Base-by-base conservation (phyloP, 2,329 filamentous ascomycete genomes). In the Stachybotrys chartarum region DNA sequence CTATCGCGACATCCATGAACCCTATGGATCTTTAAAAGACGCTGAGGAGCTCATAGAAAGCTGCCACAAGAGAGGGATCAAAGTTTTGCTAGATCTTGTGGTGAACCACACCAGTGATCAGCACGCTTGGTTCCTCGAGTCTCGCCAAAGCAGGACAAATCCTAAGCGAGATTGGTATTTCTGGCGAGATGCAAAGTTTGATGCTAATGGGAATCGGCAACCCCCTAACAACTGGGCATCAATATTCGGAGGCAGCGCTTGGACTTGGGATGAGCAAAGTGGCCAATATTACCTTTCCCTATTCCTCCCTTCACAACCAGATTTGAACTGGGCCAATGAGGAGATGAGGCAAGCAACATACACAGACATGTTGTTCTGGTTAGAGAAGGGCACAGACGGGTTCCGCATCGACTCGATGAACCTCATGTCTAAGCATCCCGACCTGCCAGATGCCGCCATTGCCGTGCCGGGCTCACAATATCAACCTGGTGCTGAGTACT, bases 251-350 rank as follows among this genome's bases (percentile, higher is more conserved):
- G 73, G 72, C 51, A 65, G 64, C 44, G 32, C 39, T 0, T 89
- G 86, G 86, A 74, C 83, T 48, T 91, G 80, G 70, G 86, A 90
- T 61, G 81, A 86, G 57, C 66, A 71, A 7, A 88, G 85, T 0
- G 75, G 78, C 48, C 84, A 91, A 69, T 91, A 89, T 68, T 91
- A 89, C 63, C 79, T 91, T 1, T 82, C 86, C 51, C 76, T 92
- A 6, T 93, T 90, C 66, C 82, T 85, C 2, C 78, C 79, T 1
- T 81, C 87, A 56, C 88, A 91, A 66, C 88, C 89, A 0, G 89
- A 92, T 60, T 75, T 93, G 4, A 92, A 92, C 69, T 92, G 88
- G 88, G 86, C 90, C 61, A 87, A 86, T 54, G 75, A 78, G 0
- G 82, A 80, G 1, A 81, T 87, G 2, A 78, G 87, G 10, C 71